phyloP scores from a whole-genome alignment of 768 basidiomycete genomes.

The Grammothele lineata region DNA sequence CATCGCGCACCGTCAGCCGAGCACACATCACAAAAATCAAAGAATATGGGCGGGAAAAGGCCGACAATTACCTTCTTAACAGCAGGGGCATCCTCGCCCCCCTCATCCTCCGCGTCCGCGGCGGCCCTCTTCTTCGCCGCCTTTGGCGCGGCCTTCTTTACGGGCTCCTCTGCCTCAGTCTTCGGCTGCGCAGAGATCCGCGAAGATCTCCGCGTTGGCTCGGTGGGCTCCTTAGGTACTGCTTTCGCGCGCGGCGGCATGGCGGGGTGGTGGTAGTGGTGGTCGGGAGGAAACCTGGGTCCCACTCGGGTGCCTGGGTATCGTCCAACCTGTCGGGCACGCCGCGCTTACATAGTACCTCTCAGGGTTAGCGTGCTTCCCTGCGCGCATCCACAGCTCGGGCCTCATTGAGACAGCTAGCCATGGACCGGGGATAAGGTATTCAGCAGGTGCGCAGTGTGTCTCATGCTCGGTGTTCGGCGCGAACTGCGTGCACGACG shows the following conservation, averaged over 20 bases:
- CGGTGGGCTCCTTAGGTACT: conserved; percentile 24
- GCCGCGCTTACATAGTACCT: too few species aligned
- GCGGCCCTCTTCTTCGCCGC: conserved; percentile 33
- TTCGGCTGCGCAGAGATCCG: conserved; percentile 49
- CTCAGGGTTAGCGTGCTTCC: conserved; percentile 13
- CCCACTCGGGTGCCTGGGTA: conserved; percentile 10
- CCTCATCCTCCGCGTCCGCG: conserved; percentile 23
- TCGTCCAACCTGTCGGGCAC: background rate
- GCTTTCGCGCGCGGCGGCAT: conserved; percentile 18
- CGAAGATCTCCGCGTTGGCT: conserved; percentile 49
- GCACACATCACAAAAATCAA: background rate
- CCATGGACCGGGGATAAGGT: too few species aligned
- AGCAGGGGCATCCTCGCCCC: conserved; percentile 11
- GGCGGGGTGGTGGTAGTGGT: conserved; percentile 2
- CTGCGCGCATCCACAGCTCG: too few species aligned
- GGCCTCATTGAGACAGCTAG: too few species aligned
- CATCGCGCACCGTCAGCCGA: background rate
- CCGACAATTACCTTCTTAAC: conserved; percentile 21
- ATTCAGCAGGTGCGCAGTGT: too few species aligned
- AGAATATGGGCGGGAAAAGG: background rate
- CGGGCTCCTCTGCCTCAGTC: conserved; percentile 30
- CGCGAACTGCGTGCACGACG: too few species aligned
- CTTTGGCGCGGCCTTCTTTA: conserved; percentile 36
- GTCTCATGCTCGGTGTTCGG: too few species aligned
- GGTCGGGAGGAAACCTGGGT: conserved; percentile 5